Percentiles rank a stretch among this genome's conserved stretches.
phyloP scores from a whole-genome alignment of 306 rosid species.

The Prunus mongolica region DNA sequence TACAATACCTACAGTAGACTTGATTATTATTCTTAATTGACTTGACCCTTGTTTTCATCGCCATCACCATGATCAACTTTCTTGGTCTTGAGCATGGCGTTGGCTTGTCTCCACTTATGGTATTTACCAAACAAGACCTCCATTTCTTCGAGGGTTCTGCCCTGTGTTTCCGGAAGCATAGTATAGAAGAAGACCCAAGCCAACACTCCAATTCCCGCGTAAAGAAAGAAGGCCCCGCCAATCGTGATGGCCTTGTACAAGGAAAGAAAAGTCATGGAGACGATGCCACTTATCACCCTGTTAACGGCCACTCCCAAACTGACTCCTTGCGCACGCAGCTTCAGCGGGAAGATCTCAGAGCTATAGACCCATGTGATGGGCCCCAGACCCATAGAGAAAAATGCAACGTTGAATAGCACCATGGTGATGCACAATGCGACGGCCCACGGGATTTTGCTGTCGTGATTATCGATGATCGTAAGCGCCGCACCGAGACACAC shows the following conservation, averaged over 20 bases:
- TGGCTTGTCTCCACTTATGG: neutral
- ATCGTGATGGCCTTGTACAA: constrained; percentile 35
- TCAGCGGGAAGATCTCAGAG: constrained; percentile 17
- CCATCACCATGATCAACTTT: too few species aligned
- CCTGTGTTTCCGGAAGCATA: constrained; percentile 54
- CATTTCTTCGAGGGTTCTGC: constrained; percentile 58
- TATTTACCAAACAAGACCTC: constrained; percentile 49
- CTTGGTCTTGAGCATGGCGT: too few species aligned
- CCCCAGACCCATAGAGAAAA: constrained; percentile 53
- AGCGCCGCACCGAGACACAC: neutral
- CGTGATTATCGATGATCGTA: neutral
- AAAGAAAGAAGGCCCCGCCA: constrained; percentile 62
- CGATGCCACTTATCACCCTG: constrained; percentile 38
- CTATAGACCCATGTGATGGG: constrained; percentile 26
- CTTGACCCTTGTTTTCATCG: too few species aligned
- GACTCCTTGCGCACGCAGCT: constrained; percentile 42
- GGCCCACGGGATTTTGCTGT: neutral
- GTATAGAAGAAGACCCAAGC: constrained; percentile 49
- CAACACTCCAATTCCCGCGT: constrained; percentile 19
- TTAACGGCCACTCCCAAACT: constrained; percentile 44
- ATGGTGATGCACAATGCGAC: neutral
- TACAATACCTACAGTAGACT: too few species aligned
- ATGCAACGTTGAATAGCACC: constrained; percentile 18
- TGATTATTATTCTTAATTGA: too few species aligned
- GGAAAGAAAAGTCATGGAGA: constrained; percentile 57